Evolutionary conservation across 1,284 basidiomycete species (phyloP), one percentile per base, ranked within the genome.

Genomic region (Naganishia sp.): DNA sequence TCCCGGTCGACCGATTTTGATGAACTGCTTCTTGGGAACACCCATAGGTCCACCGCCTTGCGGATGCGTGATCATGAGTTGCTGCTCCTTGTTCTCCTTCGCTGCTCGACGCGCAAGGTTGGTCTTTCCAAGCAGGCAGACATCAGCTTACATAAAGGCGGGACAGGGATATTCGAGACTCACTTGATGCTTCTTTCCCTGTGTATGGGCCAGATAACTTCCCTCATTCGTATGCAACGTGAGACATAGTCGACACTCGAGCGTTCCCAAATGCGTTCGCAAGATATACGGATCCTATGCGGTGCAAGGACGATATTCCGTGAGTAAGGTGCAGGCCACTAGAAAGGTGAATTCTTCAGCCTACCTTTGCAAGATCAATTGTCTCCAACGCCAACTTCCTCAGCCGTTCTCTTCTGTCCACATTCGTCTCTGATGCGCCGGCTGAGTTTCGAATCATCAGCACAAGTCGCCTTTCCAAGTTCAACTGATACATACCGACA

Each of bases 161-260:
- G 13, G 13, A 39, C 45, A 46, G 48, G 48, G 21, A 23, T 21
- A n/a, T 9, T 10, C 36, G 13, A 13, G 57, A 52, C 57, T 13
- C n/a, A 61, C 57, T 23, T 61, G 57, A 77, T 99, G 96, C 79
- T 99, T 99, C 82, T 99, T 99, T 36, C 96, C 96, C 82, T 99
- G 96, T 0, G 96, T 99, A 74, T 99, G 96, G 0, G 96, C 95
- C 55, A 99, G 89, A 79, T 99, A 99, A 57, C 66, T 67, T 39
- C 96, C 96, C 82, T 99, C 96, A 77, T 99, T 99, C 28, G 96
- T 97, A 81, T 99, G 96, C 6, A 99, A 86, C 0, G 96, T 99
- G 45, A 99, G 83, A 79, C 96, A 99, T 45, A 99, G 86, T 73
- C 95, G 90, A 82, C 96, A 99, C 85, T 99, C 96, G 63, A 99